phyloP scores from a whole-genome alignment of 2,329 filamentous ascomycete genomes.

The Aurifilum marmelostoma region DNA sequence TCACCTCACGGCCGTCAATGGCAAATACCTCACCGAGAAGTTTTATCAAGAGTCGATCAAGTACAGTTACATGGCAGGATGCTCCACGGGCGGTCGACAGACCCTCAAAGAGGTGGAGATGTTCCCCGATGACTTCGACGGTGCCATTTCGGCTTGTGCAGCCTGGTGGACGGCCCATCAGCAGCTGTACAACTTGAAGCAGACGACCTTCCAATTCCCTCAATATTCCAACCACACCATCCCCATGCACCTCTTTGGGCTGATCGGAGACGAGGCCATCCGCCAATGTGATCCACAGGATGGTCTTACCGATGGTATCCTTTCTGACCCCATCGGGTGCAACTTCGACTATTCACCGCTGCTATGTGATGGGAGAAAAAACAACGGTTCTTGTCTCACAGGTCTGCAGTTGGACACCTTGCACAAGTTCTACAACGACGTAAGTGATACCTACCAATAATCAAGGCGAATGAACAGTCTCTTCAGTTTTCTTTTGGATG shows the following conservation, averaged over 20 bases:
- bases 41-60: background rate
- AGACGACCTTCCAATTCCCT: too few species aligned
- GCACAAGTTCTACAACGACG: background rate
- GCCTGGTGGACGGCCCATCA: conserved; percentile 43
- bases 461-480: background rate
- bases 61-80: conserved; percentile 57
- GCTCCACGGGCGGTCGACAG: conserved; percentile 62
- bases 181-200: conserved; percentile 43
- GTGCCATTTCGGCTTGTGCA: conserved; percentile 54
- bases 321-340: conserved; percentile 21
- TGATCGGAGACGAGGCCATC: conserved; percentile 43
- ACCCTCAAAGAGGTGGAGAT: conserved; percentile 56
- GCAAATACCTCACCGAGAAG: conserved; percentile 32
- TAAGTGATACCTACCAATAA: too few species aligned
- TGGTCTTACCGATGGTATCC: conserved; percentile 25
- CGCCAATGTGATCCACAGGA: conserved; percentile 32
- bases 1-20: too few species aligned
- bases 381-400: background rate
- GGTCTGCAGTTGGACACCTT: background rate
- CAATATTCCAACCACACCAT: conserved; percentile 41
- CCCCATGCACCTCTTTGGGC: conserved; percentile 45
- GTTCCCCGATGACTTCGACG: conserved; percentile 61
- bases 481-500: background rate
- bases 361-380: background rate
- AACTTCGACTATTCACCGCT: conserved; percentile 18